These are phyloP conservation scores for Thalassiosira profunda DNA, from an alignment of 108 stramenopile genomes.

Conservation along the genomic window DNA sequence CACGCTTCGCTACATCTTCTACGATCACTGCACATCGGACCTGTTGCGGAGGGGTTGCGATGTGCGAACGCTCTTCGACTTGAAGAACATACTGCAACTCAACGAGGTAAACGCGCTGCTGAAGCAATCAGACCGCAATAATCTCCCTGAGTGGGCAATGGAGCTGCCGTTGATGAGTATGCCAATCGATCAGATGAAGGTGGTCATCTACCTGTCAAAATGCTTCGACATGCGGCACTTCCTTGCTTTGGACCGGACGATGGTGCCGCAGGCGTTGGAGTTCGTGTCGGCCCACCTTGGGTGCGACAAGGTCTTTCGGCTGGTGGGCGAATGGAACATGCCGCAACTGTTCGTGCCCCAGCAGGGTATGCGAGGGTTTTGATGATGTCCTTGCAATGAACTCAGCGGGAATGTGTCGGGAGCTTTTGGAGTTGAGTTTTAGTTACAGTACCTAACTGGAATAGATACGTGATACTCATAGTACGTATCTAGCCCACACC, in stretches of 20 bases:
- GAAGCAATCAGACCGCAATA: too few species aligned
- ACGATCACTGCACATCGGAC: not conserved
- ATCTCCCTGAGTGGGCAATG: not conserved
- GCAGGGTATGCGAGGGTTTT: too few species aligned
- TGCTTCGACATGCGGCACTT: not conserved
- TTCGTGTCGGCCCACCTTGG: conserved; percentile 4
- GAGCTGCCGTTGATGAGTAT: too few species aligned
- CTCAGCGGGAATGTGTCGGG: too few species aligned
- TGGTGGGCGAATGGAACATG: not conserved
- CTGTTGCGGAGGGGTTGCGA: not conserved
- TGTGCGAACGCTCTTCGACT: not conserved
- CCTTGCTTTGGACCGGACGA: not conserved
- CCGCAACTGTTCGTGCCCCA: too few species aligned
- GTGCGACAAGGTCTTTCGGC: not conserved
- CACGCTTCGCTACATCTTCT: not conserved
- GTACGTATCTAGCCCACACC: too few species aligned
- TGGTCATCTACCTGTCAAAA: not conserved
- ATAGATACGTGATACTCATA: too few species aligned
- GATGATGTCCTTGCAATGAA: too few species aligned
- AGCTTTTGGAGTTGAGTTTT: too few species aligned
- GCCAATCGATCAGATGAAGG: not conserved
- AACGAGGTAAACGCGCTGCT: not conserved
- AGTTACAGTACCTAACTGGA: too few species aligned
- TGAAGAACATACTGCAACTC: not conserved
- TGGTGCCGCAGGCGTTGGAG: not conserved